Conservation (phyloP, 148 eudicot genomes). For the Rhododendron ferrugineum region DNA sequence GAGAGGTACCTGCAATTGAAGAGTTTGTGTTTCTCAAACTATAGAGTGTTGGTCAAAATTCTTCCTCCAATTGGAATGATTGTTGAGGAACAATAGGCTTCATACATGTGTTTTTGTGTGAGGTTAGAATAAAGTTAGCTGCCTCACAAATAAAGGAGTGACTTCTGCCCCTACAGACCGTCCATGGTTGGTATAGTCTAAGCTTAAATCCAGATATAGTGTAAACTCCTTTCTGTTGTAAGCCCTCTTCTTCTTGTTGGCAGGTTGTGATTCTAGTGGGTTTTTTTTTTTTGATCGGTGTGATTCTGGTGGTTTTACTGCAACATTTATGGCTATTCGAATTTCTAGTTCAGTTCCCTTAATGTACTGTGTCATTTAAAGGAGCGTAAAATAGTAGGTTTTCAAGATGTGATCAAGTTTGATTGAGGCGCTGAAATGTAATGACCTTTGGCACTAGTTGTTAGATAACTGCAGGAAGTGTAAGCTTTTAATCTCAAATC, state of each 20-base stretch:
- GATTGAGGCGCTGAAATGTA: not conserved
- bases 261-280: not conserved
- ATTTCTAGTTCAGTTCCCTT: not conserved
- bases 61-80: not conserved
- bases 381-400: not conserved
- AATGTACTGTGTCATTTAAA: not conserved
- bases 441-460: not conserved
- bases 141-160: not conserved
- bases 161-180: not conserved
- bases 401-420: not conserved
- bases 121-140: not conserved
- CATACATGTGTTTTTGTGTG: not conserved
- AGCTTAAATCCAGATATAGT: not conserved
- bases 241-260: not conserved
- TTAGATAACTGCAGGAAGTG: not conserved
- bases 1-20: constrained; percentile 67
- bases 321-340: not conserved
- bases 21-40: constrained; percentile 85
- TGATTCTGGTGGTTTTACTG: not conserved
- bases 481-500: not conserved
- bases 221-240: not conserved
- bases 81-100: not conserved
- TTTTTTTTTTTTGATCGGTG: too few species aligned
- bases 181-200: not conserved
- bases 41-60: constrained; percentile 6